A percentile compares a stretch with the other conserved stretches of the same genome.
phyloP scores from a whole-genome alignment of 208 protist species.

The Trypanosoma mega region DNA sequence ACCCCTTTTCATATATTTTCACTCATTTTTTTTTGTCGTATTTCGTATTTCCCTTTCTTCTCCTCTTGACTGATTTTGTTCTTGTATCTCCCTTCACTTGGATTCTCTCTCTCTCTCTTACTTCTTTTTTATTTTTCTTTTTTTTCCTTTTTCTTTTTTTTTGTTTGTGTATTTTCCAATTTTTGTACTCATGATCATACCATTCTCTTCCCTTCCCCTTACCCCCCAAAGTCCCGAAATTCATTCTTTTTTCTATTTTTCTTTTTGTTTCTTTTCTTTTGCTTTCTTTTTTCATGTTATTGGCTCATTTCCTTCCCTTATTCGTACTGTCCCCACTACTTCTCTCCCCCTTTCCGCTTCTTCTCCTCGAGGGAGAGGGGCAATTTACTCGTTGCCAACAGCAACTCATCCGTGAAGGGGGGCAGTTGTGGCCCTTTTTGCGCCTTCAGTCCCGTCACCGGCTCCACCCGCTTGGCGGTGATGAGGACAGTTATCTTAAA shows the following conservation, averaged over 20 bases:
- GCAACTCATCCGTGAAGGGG: conserved; percentile 84
- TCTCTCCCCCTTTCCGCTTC: conserved; percentile 38
- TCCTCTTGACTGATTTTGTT: neutral
- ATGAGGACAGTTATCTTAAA: conserved; percentile 92
- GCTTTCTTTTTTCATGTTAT: conserved; percentile 4
- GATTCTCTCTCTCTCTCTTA: neutral
- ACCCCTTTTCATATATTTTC: conserved; percentile 15
- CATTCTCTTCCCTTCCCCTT: too few species aligned
- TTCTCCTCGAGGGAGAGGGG: conserved; percentile 87
- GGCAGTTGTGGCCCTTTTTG: conserved; percentile 78
- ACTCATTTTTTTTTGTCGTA: conserved; percentile 7
- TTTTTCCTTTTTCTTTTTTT: conserved; percentile 18
- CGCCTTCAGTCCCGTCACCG: conserved; percentile 84
- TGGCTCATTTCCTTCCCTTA: neutral
- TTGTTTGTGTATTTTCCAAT: neutral
- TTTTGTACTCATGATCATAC: neutral
- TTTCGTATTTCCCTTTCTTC: conserved; percentile 11
- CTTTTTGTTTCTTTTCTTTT: neutral
- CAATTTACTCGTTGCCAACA: conserved; percentile 79
- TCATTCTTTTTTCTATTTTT: too few species aligned
- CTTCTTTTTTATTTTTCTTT: conserved; percentile 20
- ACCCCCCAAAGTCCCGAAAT: too few species aligned
- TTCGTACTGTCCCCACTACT: neutral
- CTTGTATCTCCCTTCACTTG: neutral
- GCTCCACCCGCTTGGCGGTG: conserved; percentile 88